Evolutionary conservation across 805 yeast species (phyloP).

Genomic region (Hanseniaspora thailandica): DNA sequence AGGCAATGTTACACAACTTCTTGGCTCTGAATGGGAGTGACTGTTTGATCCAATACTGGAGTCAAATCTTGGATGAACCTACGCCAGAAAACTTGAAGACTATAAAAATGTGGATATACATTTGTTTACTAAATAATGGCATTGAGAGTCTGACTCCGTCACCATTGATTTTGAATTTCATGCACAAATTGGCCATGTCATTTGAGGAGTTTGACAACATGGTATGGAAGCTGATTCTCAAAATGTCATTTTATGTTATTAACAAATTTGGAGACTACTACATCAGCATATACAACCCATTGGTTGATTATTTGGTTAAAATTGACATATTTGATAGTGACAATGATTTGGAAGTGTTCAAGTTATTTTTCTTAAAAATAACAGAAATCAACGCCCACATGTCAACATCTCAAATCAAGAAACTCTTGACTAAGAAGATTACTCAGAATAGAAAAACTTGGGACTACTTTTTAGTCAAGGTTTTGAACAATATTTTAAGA

Average conservation of each 20-base stretch:
- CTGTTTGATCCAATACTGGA: not conserved
- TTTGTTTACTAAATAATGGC: constrained; percentile 3
- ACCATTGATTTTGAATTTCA: not conserved
- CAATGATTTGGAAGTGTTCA: constrained; percentile 4
- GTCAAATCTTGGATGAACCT: not conserved
- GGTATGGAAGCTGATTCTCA: constrained; percentile 3
- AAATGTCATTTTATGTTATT: not conserved
- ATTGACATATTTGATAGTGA: not conserved
- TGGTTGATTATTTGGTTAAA: constrained; percentile 3
- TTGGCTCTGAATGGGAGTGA: not conserved
- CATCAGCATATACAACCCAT: not conserved
- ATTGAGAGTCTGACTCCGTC: not conserved
- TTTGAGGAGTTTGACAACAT: constrained; percentile 1
- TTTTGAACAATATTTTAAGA: constrained; percentile 4
- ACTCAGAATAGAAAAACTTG: not conserved
- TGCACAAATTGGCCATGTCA: not conserved
- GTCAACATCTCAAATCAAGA: not conserved
- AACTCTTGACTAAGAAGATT: not conserved
- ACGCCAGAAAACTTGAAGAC: not conserved
- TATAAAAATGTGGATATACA: constrained; percentile 9
- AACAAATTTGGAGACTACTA: constrained; percentile 6
- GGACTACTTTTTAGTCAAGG: constrained; percentile 7
- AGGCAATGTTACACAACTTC: not conserved
- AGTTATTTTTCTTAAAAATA: constrained; percentile 1
- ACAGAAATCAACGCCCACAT: constrained; percentile 1